Evolutionary conservation across 805 yeast species (phyloP), one percentile per base, ranked within the genome.

Genomic region (Candida ortonii): DNA sequence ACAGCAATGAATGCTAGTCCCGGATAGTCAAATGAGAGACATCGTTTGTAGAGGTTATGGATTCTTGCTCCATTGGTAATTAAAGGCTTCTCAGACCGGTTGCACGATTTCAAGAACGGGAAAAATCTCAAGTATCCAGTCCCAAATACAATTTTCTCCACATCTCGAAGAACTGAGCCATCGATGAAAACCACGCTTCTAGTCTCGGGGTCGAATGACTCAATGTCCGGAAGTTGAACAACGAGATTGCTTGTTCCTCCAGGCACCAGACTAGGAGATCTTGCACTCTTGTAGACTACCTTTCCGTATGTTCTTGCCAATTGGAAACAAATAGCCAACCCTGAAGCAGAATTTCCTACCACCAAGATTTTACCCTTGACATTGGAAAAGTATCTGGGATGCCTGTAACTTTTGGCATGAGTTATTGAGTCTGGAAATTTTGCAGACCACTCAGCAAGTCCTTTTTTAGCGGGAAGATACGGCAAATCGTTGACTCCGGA

Each of bases 261-360:
- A 4, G 76, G 74, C 33, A 66, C 46, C 13, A 49, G 34, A 39
- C 62, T 60, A 18, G 62, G 68, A 1, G 77, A 68, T 43, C 83
- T 62, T 10, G 67, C 60, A 8, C 80, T 69, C 39, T 76, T 69
- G 49, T 68, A 67, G 10, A 79, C 62, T 6, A 50, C 55, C 32
- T 58, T 63, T 15, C 67, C 57, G 28, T 73, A 60, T 3, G 39
- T 50, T 2, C 64, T 61, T 1, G 78, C 72, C 13, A 80, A 50
- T 51, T 83, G 89, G 37, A 68, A 70, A 2, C 86, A 73, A 25
- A 84, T 64, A 49, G 85, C 95, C 10, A 76, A 70, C 10, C 87
- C 94, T 23, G 85, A 76, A 2, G 89, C 80, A 4, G 80, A 77
- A 46, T 78, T 80, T 0, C 95, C 95, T n/a, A 85, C 74, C 6